Conservation (phyloP, 148 eudicot genomes). For the Rheum nobile region DNA sequence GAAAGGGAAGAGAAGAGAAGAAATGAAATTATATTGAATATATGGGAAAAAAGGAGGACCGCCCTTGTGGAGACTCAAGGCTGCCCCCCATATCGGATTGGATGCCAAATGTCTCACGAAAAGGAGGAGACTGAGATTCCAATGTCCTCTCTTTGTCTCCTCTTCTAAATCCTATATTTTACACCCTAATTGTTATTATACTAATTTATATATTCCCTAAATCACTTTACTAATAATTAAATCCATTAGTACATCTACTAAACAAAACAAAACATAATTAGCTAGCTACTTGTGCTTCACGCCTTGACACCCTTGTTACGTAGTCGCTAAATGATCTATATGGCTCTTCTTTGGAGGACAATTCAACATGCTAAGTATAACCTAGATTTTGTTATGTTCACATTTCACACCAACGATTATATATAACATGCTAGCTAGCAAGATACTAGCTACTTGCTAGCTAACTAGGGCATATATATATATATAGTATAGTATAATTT, state of each 20-base stretch:
- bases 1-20: too few species aligned
- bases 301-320: constrained; percentile 6
- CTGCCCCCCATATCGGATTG: constrained; percentile 18
- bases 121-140: constrained; percentile 14
- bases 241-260: neutral
- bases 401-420: neutral
- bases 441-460: too few species aligned
- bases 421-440: neutral
- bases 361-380: neutral
- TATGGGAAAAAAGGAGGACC: neutral
- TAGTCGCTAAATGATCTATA: neutral
- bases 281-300: constrained; percentile 8
- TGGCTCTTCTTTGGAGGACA: constrained; percentile 6
- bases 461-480: neutral
- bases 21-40: neutral
- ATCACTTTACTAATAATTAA: neutral
- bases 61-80: neutral
- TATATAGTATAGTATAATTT: too few species aligned
- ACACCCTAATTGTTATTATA: neutral
- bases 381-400: constrained; percentile 2
- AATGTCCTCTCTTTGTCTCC: constrained; percentile 33
- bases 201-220: neutral
- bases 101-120: constrained; percentile 36
- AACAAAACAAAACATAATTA: neutral
- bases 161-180: constrained; percentile 1